Base-by-base conservation (phyloP, 495 filamentous ascomycete species). In the Podospora fimiseda region DNA sequence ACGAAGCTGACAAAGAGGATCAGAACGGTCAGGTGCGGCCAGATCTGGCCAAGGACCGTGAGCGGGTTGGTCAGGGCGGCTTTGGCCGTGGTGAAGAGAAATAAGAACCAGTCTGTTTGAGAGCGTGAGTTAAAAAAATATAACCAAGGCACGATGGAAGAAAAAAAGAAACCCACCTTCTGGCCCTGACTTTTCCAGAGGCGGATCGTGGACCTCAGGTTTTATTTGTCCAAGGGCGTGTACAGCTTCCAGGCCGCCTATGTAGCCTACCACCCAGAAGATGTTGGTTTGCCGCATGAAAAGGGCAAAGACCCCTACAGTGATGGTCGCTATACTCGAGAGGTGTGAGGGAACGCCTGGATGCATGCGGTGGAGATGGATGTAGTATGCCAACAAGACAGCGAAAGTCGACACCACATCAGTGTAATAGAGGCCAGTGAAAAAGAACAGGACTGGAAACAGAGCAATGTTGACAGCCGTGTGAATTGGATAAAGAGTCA, bases 391-490 rank as follows among this genome's bases (percentile, higher is more conserved):
- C 27, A 79, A 66, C 2, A 95, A 66, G 0, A 94, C 83, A 38
- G 80, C 70, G 59, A 85, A 60, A 0, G 84, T 86, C 3, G 83
- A 86, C 27, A 75, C 62, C 0, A 95, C 80, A 71, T 98, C 93
- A 8, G 93, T 98, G 64, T 98, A 98, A 65, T 92, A 97, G 15
- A 98, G 70, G 0, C 79, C 88, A 0, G 88, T 92, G 68, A 98
- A 97, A 76, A 97, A 97, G 74, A 95, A 96, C 1, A 97, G 63
- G 4, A 88, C 83, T 9, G 93, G 94, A 59, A 97, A 96, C 3
- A 96, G 72, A 48, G 82, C 81, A 42, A 96, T 81, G 60, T 95
- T 96, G 58, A 94, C 48, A 3, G 83, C 87, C 0, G 80, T 81
- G 68, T 89, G 86, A n/a, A 63, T 59, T 0, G 73, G 44, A 55